Evolutionary conservation across 305 asterid genomes (phyloP).

Genomic region (Fraxinus greggii): DNA sequence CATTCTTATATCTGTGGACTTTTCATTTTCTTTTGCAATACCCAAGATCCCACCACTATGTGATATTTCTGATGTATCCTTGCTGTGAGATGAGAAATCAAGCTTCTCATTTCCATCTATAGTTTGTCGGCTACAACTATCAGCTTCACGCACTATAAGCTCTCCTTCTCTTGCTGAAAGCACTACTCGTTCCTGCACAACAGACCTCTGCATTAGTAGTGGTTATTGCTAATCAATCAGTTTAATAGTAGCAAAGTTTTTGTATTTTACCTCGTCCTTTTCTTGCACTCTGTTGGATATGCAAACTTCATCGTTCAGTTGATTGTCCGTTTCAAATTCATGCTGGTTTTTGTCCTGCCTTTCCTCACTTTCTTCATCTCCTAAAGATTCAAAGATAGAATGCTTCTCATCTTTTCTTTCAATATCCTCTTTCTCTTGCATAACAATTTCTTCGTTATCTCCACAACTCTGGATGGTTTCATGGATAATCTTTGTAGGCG

Average conservation of each 20-base stretch:
- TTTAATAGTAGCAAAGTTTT: slow-evolving; percentile 10
- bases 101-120: slow-evolving; percentile 27
- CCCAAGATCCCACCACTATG: slow-evolving; percentile 17
- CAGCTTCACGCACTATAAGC: slow-evolving; percentile 27
- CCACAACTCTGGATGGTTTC: slow-evolving; percentile 13
- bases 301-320: slow-evolving; percentile 21
- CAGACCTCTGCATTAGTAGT: slow-evolving; percentile 12
- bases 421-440: slow-evolving; percentile 19
- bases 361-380: slow-evolving; percentile 26
- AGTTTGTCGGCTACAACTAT: slow-evolving; percentile 11
- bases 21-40: slow-evolving; percentile 18
- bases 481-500: slow-evolving; percentile 15
- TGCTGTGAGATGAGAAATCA: slow-evolving; percentile 25
- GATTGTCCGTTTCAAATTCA: not conserved
- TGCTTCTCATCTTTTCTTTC: slow-evolving; percentile 17
- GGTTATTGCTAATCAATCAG: slow-evolving; percentile 5
- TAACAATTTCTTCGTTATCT: slow-evolving; percentile 18
- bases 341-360: slow-evolving; percentile 21
- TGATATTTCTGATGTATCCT: slow-evolving; percentile 21
- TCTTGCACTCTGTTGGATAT: slow-evolving; percentile 26
- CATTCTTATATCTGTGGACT: not conserved
- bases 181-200: slow-evolving; percentile 38
- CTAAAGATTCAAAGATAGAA: slow-evolving; percentile 17
- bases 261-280: slow-evolving; percentile 37
- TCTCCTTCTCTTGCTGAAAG: slow-evolving; percentile 24